Evolutionary conservation across 2,329 filamentous ascomycete genomes (phyloP).

Genomic region (Aspergillus oerlinghausenensis): DNA sequence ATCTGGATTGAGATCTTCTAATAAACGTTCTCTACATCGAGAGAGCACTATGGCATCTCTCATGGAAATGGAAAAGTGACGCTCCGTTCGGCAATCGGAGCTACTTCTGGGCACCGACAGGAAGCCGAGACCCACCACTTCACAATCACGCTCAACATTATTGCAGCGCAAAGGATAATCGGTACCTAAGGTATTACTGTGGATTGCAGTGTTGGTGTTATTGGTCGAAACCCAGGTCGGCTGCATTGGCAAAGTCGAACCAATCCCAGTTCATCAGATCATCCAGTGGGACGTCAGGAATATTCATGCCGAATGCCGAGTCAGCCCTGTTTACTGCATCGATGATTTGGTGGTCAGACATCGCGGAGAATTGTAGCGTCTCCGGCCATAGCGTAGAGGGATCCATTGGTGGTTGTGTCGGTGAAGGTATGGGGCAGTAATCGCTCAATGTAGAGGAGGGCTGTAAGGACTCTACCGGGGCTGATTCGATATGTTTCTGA

Average conservation of each 20-base stretch:
- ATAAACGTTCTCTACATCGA: neutral
- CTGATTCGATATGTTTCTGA: conserved; percentile 8
- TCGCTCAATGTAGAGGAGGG: conserved; percentile 11
- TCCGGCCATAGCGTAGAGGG: conserved; percentile 43
- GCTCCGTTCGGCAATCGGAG: conserved; percentile 17
- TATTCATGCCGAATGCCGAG: conserved; percentile 53
- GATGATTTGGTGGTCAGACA: conserved; percentile 66
- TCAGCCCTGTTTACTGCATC: conserved; percentile 62
- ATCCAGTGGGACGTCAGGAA: conserved; percentile 55
- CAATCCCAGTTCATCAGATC: conserved; percentile 57
- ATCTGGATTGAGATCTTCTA: neutral
- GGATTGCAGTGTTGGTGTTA: neutral
- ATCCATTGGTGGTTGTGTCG: conserved; percentile 23
- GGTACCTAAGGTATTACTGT: neutral
- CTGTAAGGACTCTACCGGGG: conserved; percentile 10
- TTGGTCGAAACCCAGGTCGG: conserved; percentile 17
- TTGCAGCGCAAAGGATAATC: neutral
- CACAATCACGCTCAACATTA: neutral
- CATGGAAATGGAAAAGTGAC: conserved; percentile 11
- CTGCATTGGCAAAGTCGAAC: conserved; percentile 42
- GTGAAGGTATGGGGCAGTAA: conserved; percentile 18
- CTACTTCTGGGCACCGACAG: conserved; percentile 27
- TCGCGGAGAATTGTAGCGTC: conserved; percentile 60
- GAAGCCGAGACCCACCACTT: conserved; percentile 1
- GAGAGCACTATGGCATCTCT: neutral